These are phyloP conservation scores for Boletus barrowsii DNA, from an alignment of 768 basidiomycete species.

Conservation along the genomic window DNA sequence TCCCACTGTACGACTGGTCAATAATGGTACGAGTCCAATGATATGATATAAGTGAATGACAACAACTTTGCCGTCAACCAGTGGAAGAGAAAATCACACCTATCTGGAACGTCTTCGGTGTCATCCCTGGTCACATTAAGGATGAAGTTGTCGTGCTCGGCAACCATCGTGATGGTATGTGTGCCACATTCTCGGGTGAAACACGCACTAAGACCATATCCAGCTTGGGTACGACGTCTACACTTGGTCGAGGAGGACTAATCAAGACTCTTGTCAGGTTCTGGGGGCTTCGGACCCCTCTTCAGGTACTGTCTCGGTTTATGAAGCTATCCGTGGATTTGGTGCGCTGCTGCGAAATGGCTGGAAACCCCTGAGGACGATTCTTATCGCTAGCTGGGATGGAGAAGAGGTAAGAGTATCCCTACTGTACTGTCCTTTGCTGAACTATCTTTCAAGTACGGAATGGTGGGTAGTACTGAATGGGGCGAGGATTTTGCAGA, in stretches of 20 bases:
- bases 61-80: conserved; percentile 19
- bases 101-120: conserved; percentile 87
- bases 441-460: conserved; percentile 40
- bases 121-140: conserved; percentile 79
- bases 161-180: conserved; percentile 81
- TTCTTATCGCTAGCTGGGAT: conserved; percentile 79
- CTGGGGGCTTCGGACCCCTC: conserved; percentile 57
- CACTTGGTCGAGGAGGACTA: background rate
- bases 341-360: conserved; percentile 49
- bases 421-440: background rate
- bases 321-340: conserved; percentile 56
- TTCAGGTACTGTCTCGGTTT: conserved; percentile 54
- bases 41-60: background rate
- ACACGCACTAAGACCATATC: conserved; percentile 8
- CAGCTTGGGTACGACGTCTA: conserved; percentile 21
- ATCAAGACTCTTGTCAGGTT: conserved; percentile 22
- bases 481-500: conserved; percentile 90
- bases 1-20: conserved; percentile 49
- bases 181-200: conserved; percentile 14
- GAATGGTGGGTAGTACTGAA: conserved; percentile 85
- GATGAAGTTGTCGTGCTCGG: conserved; percentile 88
- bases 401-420: conserved; percentile 56
- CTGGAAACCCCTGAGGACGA: conserved; percentile 71
- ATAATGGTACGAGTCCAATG: conserved; percentile 42
- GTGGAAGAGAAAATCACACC: conserved; percentile 82